phyloP scores from a whole-genome alignment of 1,139 yeast species.

The Kurtzmaniella quercitrusa region DNA sequence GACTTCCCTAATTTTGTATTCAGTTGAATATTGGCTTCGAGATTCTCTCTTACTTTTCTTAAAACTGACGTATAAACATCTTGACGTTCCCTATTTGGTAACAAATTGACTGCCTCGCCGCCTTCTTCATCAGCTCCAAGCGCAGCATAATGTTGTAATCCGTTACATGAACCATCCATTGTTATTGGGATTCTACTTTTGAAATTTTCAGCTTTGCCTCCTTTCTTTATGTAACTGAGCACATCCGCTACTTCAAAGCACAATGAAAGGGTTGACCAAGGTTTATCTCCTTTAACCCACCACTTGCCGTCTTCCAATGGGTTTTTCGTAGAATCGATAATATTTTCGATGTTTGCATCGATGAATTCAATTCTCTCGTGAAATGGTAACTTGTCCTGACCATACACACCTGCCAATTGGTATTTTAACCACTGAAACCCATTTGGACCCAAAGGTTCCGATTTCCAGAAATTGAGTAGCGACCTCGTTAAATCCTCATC shows the following conservation, averaged over 20 bases:
- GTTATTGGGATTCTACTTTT: constrained; percentile 37
- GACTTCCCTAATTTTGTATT: neutral
- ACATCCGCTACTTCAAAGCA: constrained; percentile 32
- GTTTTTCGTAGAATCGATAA: constrained; percentile 25
- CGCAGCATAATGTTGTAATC: constrained; percentile 47
- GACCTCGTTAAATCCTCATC: constrained; percentile 35
- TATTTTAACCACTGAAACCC: constrained; percentile 41
- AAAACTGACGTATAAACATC: constrained; percentile 38
- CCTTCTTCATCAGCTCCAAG: constrained; percentile 35
- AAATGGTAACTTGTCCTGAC: constrained; percentile 24
- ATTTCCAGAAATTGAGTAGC: constrained; percentile 37
- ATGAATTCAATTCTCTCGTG: constrained; percentile 26
- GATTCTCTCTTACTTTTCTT: constrained; percentile 17
- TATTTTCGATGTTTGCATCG: constrained; percentile 17
- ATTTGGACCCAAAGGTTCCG: constrained; percentile 29
- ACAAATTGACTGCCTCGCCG: constrained; percentile 36
- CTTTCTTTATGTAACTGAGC: constrained; percentile 13
- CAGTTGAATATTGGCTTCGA: neutral
- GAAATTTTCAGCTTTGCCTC: constrained; percentile 20
- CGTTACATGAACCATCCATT: constrained; percentile 48
- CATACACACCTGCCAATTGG: constrained; percentile 37
- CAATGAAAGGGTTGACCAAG: constrained; percentile 38
- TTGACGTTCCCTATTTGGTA: constrained; percentile 20
- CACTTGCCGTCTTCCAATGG: constrained; percentile 25
- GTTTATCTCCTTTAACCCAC: constrained; percentile 40